A percentile compares a stretch with the other conserved stretches of the same genome.
These are phyloP conservation scores for Monosporascus sp. DNA, from an alignment of 2,329 filamentous ascomycete genomes.

Conservation along the genomic window DNA sequence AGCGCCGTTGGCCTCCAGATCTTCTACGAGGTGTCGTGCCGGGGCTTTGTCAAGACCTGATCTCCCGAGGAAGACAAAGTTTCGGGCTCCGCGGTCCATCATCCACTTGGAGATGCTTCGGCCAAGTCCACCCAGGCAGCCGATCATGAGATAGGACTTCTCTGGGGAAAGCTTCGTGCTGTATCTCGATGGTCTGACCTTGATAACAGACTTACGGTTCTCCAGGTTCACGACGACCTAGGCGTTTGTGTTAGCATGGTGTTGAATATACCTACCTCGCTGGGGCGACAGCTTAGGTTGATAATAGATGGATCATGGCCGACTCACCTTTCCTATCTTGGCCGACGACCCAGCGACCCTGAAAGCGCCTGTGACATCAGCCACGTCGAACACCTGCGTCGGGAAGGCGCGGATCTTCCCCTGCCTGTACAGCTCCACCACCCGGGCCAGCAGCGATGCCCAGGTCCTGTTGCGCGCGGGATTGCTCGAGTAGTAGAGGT, in stretches of 20 bases:
- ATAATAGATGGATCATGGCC: no score
- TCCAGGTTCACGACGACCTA: no score
- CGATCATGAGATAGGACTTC: slow-evolving; percentile 7
- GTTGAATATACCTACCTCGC: no score
- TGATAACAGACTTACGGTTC: not conserved
- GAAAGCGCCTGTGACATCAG: not conserved
- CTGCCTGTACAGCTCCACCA: not conserved
- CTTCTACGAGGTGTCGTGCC: not conserved
- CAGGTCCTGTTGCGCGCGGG: not conserved
- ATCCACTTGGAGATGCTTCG: slow-evolving; percentile 1
- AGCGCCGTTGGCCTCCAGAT: slow-evolving; percentile 17
- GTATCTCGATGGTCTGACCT: not conserved
- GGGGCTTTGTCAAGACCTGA: not conserved
- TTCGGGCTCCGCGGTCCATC: not conserved
- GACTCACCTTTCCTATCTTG: no score
- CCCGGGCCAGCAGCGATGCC: not conserved
- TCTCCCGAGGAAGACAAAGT: slow-evolving; percentile 1
- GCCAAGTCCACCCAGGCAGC: slow-evolving; percentile 4
- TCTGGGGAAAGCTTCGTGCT: not conserved
- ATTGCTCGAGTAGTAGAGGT: slow-evolving; percentile 2
- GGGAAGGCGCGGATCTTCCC: slow-evolving; percentile 1
- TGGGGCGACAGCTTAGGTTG: no score
- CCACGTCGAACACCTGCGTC: not conserved
- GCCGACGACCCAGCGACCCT: no score
- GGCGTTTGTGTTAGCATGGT: no score